Base-by-base conservation (phyloP, 2,329 filamentous ascomycete species). In the Bipolaris cookei region DNA sequence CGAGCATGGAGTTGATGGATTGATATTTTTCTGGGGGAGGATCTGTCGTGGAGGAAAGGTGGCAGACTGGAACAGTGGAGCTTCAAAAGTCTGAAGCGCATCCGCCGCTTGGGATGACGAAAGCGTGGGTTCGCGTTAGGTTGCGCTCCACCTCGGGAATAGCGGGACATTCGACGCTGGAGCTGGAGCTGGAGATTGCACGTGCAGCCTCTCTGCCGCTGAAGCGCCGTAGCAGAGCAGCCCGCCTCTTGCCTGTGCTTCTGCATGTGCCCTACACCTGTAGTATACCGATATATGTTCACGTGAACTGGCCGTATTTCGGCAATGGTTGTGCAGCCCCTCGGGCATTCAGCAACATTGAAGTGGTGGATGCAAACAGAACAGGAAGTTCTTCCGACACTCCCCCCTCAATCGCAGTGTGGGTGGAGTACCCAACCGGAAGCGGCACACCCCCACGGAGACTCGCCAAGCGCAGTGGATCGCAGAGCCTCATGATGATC, bases 11-110 rank as follows among this genome's bases (percentile, higher is more conserved):
- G 56, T 60, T 60, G 42, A 13, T 21, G 38, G 7, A 34, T 21
- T 34, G 11, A 53, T 57, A 54, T 57, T 58, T 63, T 62, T 63
- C 61, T 52, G 54, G 54, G 54, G 56, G 47, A 52, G 43, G 44
- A 20, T 32, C n/a, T 51, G 49, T 25, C 16, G 35, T 49, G 51
- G 37, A 42, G 54, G 37, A 59, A 52, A 42, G 32, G 32, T 57
- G 51, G 56, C 32, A 55, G 54, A 49, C 39, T 41, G 35, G 46
- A 55, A 51, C 43, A 56, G 62, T 61, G 59, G 62, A 64, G 56
- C 58, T 43, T 53, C 58, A 63, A 62, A 42, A 65, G 56, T 65
- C 58, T 61, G 58, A 59, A 53, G 48, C n/a, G 45, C 57, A 56
- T 56, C 55, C 34, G 49, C 51, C 59, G 39, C 49, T 51, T 51